Base-by-base conservation (phyloP, 2,329 filamentous ascomycete genomes). In the Thelonectria rubi region DNA sequence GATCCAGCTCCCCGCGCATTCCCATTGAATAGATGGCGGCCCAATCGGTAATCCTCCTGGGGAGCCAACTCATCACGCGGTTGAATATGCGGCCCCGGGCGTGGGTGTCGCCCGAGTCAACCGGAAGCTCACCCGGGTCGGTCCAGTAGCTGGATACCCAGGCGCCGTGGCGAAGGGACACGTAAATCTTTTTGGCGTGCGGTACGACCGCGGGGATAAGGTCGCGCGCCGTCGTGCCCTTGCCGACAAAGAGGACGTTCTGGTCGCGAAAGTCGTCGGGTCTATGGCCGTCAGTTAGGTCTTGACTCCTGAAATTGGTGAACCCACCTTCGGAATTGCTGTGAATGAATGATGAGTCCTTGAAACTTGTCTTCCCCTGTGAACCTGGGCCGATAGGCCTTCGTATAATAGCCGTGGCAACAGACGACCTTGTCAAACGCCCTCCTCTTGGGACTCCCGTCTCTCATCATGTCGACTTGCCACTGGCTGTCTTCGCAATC, bases 131-230 rank as follows among this genome's bases (percentile, higher is more conserved):
- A n/a, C n/a, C n/a, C n/a, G n/a, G n/a, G 17, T 77, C 73, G 17
- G 66, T 65, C 69, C 68, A 75, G 15, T 73, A 73, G 14, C 64
- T 68, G 37, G 78, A 67, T 37, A 80, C 67, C 32, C 76, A 55
- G 3, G 68, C 64, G 2, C 78, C 78, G 5, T 73, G 72, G 1
- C 76, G 75, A 58, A 80, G 77, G 5, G 78, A 76, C n/a, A 78
- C 62, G 65, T 77, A 80, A 8, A 79, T 68, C 46, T 77, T 75
- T 18, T 48, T 37, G 14, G 49, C 58, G 17, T 50, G 26, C 11
- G 43, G 30, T 18, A 54, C 12, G 8, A 55, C 37, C 17, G 43
- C 3, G 4, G 58, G 45, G 21, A 45, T 17, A 14, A 46, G 9
- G 24, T 18, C 59, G 15, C 49, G 42, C 8, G 49, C 49, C 8